Conservation (phyloP, 108 stramenopile species). For the Epithemia pelagica region DNA sequence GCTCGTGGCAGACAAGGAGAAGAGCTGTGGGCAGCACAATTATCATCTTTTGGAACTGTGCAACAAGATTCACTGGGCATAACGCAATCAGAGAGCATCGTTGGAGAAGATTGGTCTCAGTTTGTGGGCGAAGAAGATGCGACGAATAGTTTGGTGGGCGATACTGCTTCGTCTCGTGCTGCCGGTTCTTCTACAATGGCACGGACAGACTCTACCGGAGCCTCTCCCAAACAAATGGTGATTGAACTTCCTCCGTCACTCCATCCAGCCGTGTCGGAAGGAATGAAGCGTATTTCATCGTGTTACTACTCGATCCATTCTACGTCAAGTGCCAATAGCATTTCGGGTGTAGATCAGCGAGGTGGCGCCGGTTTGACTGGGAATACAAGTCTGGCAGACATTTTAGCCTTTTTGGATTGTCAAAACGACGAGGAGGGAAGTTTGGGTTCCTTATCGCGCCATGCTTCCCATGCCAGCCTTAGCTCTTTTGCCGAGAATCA, state of each 20-base stretch:
- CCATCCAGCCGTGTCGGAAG: slow-evolving; percentile 44
- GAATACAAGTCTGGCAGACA: slow-evolving; percentile 20
- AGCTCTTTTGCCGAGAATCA: background rate
- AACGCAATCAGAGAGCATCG: background rate
- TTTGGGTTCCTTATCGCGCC: slow-evolving; percentile 4
- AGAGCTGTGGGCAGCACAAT: background rate
- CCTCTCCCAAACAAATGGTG: background rate
- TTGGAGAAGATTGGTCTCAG: background rate
- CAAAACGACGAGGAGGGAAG: background rate
- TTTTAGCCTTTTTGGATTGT: slow-evolving; percentile 19
- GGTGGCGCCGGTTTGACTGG: background rate
- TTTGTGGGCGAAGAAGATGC: background rate
- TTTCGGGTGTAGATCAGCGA: background rate
- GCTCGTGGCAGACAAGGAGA: background rate
- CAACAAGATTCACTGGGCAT: background rate
- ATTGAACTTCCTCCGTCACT: slow-evolving; percentile 20
- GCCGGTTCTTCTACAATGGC: no score
- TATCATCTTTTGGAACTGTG: background rate
- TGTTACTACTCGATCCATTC: slow-evolving; percentile 52
- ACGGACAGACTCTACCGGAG: no score
- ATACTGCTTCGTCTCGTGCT: no score
- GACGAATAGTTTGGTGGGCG: background rate
- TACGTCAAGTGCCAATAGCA: slow-evolving; percentile 10
- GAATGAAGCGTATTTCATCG: slow-evolving; percentile 50
- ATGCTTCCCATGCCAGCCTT: background rate